phyloP scores from a whole-genome alignment of 345 rosid species.

The Hevea brasiliensis region DNA sequence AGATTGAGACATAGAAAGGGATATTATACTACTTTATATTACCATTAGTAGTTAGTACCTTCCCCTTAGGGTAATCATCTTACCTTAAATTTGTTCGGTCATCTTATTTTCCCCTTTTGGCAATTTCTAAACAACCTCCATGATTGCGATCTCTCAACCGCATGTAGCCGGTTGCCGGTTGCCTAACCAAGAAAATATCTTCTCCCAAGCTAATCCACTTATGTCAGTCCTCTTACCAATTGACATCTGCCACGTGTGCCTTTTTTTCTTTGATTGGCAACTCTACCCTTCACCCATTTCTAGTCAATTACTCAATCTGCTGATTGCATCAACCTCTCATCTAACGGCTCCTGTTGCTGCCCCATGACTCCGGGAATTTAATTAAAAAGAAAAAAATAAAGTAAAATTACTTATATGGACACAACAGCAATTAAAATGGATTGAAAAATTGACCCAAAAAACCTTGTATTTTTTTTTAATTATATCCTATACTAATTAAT shows the following conservation, averaged over 20 bases:
- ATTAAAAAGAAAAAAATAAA: no score
- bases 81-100: constrained; percentile 29
- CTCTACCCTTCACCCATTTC: neutral
- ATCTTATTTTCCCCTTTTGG: constrained; percentile 31
- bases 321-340: constrained; percentile 9
- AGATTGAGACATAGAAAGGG: neutral
- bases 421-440: no score
- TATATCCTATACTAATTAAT: no score
- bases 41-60: constrained; percentile 13
- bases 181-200: neutral
- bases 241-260: constrained; percentile 10
- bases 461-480: no score
- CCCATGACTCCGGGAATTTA: neutral
- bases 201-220: neutral
- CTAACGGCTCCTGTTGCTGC: constrained; percentile 19
- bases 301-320: neutral
- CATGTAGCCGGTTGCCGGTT: constrained; percentile 24
- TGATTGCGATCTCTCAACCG: constrained; percentile 26
- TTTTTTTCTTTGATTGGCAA: fast-evolving
- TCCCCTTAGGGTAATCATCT: constrained; percentile 31
- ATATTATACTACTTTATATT: neutral
- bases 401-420: no score
- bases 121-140: neutral
- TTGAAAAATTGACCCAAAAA: no score
- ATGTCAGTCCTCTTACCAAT: constrained; percentile 2